Evolutionary conservation across 2,329 filamentous ascomycete genomes (phyloP), one percentile per base, ranked within the genome.

Genomic region (Trichoderma hamatum): DNA sequence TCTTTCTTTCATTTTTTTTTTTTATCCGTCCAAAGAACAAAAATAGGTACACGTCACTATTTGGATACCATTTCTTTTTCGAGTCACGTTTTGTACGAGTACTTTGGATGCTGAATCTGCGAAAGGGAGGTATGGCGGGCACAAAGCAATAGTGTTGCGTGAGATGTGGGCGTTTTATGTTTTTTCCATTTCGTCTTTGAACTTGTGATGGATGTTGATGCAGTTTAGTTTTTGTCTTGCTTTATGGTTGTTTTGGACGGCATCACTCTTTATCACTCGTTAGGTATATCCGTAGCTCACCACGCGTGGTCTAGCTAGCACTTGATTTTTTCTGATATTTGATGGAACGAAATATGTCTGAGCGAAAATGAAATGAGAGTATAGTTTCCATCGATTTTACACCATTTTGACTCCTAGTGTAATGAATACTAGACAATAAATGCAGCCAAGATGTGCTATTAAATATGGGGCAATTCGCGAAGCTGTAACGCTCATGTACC

Each of bases 261-360:
- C 62, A 54, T 67, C 54, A 39, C 26, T 65, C 62, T 21, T 65
- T 52, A 54, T 61, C 54, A 60, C 36, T 65, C 62, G 14, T 65
- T 65, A 65, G 62, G 62, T 65, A 65, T 56, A 56, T 65, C 51
- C 34, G 14, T 51, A 56, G 62, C 62, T 65, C n/a, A 7, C 51
- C 62, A 52, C 34, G 19, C 51, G 62, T 56, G 51, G 62, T 56
- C 10, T 21, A n/a, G 62, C 36, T 56, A 56, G 62, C 26, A 49
- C 21, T 51, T 43, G 30, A 16, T n/a, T 58, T 5, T 28, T 59
- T 46, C 5, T 36, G 54, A 36, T 6, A 54, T 13, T 58, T 30
- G 28, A 55, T 3, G n/a, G 32, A 58, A 34, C n/a, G 14, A 36
- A 13, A 26, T 19, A 5, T 24, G 24, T 34, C 6, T 24, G 0